Percentiles rank a stretch among this genome's conserved stretches.
Evolutionary conservation across 2,329 filamentous ascomycete genomes (phyloP).

Genomic region (Aureobasidium musti): DNA sequence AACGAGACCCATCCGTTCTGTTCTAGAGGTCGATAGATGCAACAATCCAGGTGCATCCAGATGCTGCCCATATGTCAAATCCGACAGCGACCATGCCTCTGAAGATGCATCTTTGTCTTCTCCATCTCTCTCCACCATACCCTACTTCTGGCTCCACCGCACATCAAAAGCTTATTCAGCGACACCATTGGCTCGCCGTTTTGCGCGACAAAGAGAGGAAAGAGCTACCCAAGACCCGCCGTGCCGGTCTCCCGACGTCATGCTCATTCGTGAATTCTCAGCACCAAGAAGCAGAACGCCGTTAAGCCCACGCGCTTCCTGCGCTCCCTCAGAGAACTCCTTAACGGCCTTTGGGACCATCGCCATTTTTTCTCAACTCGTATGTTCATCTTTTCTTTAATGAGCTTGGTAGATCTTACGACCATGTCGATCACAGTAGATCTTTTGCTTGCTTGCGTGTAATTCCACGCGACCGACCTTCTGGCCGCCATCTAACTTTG

Average conservation of each 20-base stretch:
- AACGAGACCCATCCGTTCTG: not conserved
- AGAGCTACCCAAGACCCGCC: slow-evolving; percentile 19
- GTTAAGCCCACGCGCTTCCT: not conserved
- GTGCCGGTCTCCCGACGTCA: slow-evolving; percentile 26
- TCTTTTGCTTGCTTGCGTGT: slow-evolving; percentile 11
- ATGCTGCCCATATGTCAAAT: not conserved
- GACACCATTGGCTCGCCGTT: slow-evolving; percentile 20
- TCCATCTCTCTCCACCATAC: slow-evolving; percentile 7
- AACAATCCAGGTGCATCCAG: not conserved
- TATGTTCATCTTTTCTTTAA: not conserved
- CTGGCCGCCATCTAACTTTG: slow-evolving; percentile 11
- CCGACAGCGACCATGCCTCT: not conserved
- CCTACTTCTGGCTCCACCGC: not conserved
- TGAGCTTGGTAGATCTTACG: slow-evolving; percentile 9
- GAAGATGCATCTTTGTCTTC: not conserved
- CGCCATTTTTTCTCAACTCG: not conserved
- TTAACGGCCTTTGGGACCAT: not conserved
- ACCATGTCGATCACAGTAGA: slow-evolving; percentile 16
- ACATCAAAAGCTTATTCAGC: slow-evolving; percentile 22
- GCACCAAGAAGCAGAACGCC: not conserved
- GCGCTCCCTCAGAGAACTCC: not conserved
- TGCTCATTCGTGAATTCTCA: not conserved
- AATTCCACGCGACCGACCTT: slow-evolving; percentile 25
- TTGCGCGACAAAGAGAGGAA: slow-evolving; percentile 19
- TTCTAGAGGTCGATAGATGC: not conserved